These are phyloP conservation scores for Tympanopsis confertula DNA, from an alignment of 2,329 filamentous ascomycete species.

Conservation along the genomic window DNA sequence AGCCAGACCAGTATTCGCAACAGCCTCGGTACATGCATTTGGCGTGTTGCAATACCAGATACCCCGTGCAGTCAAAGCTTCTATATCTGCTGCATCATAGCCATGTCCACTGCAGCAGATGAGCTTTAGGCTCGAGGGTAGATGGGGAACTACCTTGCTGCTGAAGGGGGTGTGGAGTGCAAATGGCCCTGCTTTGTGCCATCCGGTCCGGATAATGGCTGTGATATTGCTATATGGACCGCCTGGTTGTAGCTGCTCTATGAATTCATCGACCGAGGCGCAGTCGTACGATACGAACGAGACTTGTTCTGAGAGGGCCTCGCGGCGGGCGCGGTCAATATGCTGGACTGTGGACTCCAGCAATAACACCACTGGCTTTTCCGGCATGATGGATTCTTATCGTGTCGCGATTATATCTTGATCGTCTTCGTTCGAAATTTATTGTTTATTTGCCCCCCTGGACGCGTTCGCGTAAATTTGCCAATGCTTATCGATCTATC, in stretches of 20 bases:
- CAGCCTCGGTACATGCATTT: conserved; percentile 13
- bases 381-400: too few relatives aligned
- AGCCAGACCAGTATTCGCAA: conserved; percentile 14
- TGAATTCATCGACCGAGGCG: conserved; percentile 9
- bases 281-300: conserved; percentile 12
- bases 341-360: too few relatives aligned
- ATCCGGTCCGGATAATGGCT: conserved; percentile 17
- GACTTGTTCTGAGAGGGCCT: conserved; percentile 6
- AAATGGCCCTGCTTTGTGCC: conserved; percentile 16
- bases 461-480: too few relatives aligned
- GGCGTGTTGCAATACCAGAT: conserved; percentile 17
- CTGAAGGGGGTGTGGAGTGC: conserved; percentile 13
- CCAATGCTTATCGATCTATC: too few relatives aligned
- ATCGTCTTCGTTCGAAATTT: too few relatives aligned
- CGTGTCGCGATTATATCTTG: too few relatives aligned
- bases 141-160: conserved; percentile 8
- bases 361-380: too few relatives aligned
- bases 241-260: conserved; percentile 12
- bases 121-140: conserved; percentile 8
- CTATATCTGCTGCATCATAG: conserved; percentile 13
- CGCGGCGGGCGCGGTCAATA: too few relatives aligned
- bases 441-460: too few relatives aligned
- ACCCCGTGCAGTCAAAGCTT: conserved; percentile 9
- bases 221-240: conserved; percentile 13
- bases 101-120: conserved; percentile 15